Base-by-base conservation (phyloP, 805 yeast genomes). In the Saccharomyces jurei region DNA sequence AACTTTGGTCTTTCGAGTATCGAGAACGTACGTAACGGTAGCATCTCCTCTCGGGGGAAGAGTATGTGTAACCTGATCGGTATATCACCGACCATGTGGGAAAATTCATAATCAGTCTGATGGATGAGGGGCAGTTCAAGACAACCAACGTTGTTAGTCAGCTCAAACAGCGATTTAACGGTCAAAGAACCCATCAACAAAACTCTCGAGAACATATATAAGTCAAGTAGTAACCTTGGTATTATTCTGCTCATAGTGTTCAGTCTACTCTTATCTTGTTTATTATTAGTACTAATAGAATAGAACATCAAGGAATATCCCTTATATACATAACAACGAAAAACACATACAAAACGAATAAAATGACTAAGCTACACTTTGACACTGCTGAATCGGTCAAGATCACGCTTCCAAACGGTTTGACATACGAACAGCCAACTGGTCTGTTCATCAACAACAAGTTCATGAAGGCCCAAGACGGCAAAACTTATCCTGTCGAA, bases 371-470 rank as follows among this genome's bases (percentile, higher is more conserved):
- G 41, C 25, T 52, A 31, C 49, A 56, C 47, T 52, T 60, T 50
- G 50, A 63, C 50, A 25, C 55, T 17, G 71, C 73, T 13, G 59
- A 63, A 49, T 53, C 78, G 3, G 74, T 75, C 9, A 72, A 72
- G 32, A 70, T 85, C 59, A 78, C 77, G 8, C 73, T 83, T 56
- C 90, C 91, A 58, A 84, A 82, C 59, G 91, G 91, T 28, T 60
- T 73, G 31, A 73, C 76, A 36, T 86, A 85, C 66, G 77, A 81
- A 51, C 95, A 87, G 74, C 96, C 96, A 63, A 84, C 87, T 10
- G 97, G 97, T 59, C 74, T 91, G 63, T 91, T 88, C 78, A 89
- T 91, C 70, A 86, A 89, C 76, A 88, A 88, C 72, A 88, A 88
- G 70, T 89, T 86, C 65, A 84, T 85, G 54, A 63, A 74, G 50